Percentiles rank a stretch among this genome's conserved stretches.
phyloP scores from a whole-genome alignment of 805 yeast genomes.

The Metschnikowia cubensis region DNA sequence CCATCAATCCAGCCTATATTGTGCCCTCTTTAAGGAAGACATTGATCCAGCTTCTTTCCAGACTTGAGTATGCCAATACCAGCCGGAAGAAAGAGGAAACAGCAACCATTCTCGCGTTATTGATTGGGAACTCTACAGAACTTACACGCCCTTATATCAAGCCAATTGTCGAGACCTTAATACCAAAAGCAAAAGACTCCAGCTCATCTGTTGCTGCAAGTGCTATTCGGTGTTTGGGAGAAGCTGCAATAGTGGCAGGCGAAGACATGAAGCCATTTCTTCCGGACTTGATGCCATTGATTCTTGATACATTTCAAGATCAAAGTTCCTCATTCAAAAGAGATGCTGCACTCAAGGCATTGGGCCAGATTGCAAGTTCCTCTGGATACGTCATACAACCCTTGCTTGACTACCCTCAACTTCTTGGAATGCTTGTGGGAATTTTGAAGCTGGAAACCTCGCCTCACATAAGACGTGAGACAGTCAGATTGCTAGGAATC shows the following conservation, averaged over 20 bases:
- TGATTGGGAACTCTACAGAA: constrained; percentile 74
- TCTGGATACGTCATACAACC: constrained; percentile 97
- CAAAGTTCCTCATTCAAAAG: constrained; percentile 85
- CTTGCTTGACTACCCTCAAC: constrained; percentile 82
- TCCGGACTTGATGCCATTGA: constrained; percentile 76
- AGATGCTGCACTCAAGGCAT: constrained; percentile 81
- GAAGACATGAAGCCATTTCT: constrained; percentile 73
- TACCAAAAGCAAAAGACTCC: constrained; percentile 69
- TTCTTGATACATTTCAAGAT: constrained; percentile 85
- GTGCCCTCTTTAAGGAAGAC: constrained; percentile 89
- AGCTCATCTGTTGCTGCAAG: constrained; percentile 83
- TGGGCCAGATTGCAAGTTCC: constrained; percentile 85
- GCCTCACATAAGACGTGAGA: constrained; percentile 72
- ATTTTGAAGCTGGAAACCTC: constrained; percentile 80
- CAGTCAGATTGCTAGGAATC: constrained; percentile 85
- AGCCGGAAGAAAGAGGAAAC: constrained; percentile 80
- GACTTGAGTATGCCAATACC: constrained; percentile 75
- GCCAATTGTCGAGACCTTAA: constrained; percentile 80
- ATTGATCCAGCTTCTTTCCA: constrained; percentile 78
- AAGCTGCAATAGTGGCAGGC: constrained; percentile 82
- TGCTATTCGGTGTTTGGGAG: constrained; percentile 84
- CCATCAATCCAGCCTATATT: constrained; percentile 90
- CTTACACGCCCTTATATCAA: constrained; percentile 88
- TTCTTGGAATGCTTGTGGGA: constrained; percentile 74
- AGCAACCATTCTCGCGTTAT: constrained; percentile 65